Evolutionary conservation across 2,329 filamentous ascomycete species (phyloP).

Genomic region (Colletotrichum sp.): DNA sequence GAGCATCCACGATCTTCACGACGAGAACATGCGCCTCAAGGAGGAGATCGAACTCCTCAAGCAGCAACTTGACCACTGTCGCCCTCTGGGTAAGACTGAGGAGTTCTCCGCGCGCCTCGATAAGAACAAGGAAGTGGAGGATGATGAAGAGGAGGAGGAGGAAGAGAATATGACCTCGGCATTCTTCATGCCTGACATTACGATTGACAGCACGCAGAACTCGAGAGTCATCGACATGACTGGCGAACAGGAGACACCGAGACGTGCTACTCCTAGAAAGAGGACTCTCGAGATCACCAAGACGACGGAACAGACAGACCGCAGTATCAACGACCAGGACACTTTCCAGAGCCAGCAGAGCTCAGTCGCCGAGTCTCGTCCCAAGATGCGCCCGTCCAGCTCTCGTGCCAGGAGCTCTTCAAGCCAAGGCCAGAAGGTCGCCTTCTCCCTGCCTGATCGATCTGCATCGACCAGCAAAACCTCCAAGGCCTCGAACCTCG

Average conservation of each 20-base stretch:
- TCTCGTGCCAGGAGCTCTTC: slow-evolving; percentile 5
- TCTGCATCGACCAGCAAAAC: slow-evolving; percentile 26
- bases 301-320: slow-evolving; percentile 29
- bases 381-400: slow-evolving; percentile 25
- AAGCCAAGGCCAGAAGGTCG: slow-evolving; percentile 38
- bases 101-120: slow-evolving; percentile 32
- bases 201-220: slow-evolving; percentile 48
- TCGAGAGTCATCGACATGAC: slow-evolving; percentile 20
- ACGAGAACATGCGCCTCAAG: slow-evolving; percentile 50
- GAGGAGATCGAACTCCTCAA: slow-evolving; percentile 51
- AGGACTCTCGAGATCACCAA: slow-evolving; percentile 31
- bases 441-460: slow-evolving; percentile 45
- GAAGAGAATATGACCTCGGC: slow-evolving; percentile 62
- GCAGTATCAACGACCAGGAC: slow-evolving; percentile 21
- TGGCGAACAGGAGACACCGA: slow-evolving; percentile 9
- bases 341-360: slow-evolving; percentile 26
- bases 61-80: slow-evolving; percentile 47
- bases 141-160: slow-evolving; percentile 21
- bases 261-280: slow-evolving; percentile 33
- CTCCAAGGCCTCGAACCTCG: slow-evolving; percentile 33
- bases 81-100: slow-evolving; percentile 40
- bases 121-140: slow-evolving; percentile 35
- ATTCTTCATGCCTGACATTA: slow-evolving; percentile 63
- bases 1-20: slow-evolving; percentile 48
- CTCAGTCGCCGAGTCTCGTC: slow-evolving; percentile 6